Evolutionary conservation across 2,329 filamentous ascomycete species (phyloP).

Genomic region (Colletotrichum abscissum): DNA sequence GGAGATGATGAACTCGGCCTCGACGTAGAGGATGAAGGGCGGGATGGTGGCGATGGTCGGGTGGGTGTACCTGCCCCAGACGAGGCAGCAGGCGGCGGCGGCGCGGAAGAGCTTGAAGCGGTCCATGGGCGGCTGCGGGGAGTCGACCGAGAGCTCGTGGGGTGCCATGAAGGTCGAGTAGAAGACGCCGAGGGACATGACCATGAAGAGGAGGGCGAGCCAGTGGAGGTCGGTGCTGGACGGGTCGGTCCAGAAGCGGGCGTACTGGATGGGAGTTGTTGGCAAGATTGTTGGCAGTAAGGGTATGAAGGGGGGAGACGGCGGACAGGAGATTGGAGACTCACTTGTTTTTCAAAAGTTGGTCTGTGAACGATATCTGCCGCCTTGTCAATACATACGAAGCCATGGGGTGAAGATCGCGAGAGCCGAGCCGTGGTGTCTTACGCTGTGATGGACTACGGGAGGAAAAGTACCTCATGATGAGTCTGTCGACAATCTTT

Average conservation of each 20-base stretch:
- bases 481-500: slow-evolving; percentile 58
- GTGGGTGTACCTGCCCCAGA: slow-evolving; percentile 61
- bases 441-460: slow-evolving; percentile 63
- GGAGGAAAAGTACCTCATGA: slow-evolving; percentile 65
- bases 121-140: slow-evolving; percentile 52
- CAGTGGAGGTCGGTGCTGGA: slow-evolving; percentile 53
- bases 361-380: slow-evolving; percentile 65
- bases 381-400: slow-evolving; percentile 27
- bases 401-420: slow-evolving; percentile 1
- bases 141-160: slow-evolving; percentile 56
- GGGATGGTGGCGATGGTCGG: slow-evolving; percentile 61
- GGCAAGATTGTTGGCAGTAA: background rate
- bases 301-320: too few relatives aligned
- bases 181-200: slow-evolving; percentile 55
- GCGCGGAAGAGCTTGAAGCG: slow-evolving; percentile 60
- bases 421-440: slow-evolving; percentile 16
- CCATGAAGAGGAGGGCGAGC: slow-evolving; percentile 63
- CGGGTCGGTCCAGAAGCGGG: slow-evolving; percentile 60
- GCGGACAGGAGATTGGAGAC: slow-evolving; percentile 21
- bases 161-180: slow-evolving; percentile 57
- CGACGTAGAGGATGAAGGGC: slow-evolving; percentile 63
- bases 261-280: slow-evolving; percentile 51
- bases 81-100: slow-evolving; percentile 63
- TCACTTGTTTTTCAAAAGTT: slow-evolving; percentile 58
- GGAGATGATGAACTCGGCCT: slow-evolving; percentile 64